Conservation (phyloP, 805 yeast genomes). For the Barnettozyma populi region DNA sequence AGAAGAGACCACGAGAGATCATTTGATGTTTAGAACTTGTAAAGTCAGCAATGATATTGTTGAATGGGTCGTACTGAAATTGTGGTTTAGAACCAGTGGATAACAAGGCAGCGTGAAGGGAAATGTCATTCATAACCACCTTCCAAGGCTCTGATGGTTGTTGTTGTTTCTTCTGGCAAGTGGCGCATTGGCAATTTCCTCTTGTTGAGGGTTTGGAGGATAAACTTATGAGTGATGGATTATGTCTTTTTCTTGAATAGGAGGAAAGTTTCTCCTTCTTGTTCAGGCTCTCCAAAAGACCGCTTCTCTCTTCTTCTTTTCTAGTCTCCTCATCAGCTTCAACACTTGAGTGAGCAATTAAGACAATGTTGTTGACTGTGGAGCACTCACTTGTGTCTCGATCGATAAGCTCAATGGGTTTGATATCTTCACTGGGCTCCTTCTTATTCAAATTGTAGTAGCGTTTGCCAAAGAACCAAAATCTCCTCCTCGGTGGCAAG, state of each 20-base stretch:
- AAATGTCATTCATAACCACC: constrained; percentile 31
- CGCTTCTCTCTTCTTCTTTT: not conserved
- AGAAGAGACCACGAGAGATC: not conserved
- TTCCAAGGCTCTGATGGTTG: constrained; percentile 24
- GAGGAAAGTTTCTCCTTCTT: constrained; percentile 5
- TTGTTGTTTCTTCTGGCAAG: constrained; percentile 3
- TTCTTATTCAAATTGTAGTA: constrained; percentile 1
- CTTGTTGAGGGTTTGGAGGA: constrained; percentile 3
- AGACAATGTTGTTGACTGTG: constrained; percentile 9
- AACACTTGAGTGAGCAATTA: constrained; percentile 12
- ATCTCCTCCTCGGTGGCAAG: constrained; percentile 7
- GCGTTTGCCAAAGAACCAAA: constrained; percentile 14
- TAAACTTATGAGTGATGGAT: constrained; percentile 4
- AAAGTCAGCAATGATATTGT: constrained; percentile 21
- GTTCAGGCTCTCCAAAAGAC: not conserved
- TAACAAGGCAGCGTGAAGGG: constrained; percentile 34
- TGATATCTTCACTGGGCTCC: not conserved
- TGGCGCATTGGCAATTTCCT: constrained; percentile 4
- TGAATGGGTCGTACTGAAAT: constrained; percentile 10
- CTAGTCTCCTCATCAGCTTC: not conserved
- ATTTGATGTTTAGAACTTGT: constrained; percentile 19
- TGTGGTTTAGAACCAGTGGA: constrained; percentile 28
- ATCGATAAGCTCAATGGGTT: constrained; percentile 4
- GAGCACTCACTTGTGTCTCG: not conserved
- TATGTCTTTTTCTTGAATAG: constrained; percentile 11